Evolutionary conservation across 2,329 filamentous ascomycete species (phyloP), one percentile per base, ranked within the genome.

Genomic region (Blumeria hordei): DNA sequence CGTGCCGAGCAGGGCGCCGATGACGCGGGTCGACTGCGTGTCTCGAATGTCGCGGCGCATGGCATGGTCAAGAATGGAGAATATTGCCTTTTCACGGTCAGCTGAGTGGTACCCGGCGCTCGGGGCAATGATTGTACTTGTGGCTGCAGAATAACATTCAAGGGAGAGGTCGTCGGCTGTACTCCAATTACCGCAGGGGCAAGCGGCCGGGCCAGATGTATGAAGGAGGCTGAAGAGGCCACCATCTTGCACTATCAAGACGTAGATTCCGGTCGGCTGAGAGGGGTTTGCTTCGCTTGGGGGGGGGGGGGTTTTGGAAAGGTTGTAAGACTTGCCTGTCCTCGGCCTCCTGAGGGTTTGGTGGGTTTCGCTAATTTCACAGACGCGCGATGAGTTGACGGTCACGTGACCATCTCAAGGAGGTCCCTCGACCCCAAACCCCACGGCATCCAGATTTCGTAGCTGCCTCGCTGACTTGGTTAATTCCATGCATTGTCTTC

Each of bases 61-160:
- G 62, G 90, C 88, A 74, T 98, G 92, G 72, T 98, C 92, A 68
- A 94, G 72, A 74, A 94, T 77, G 66, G 81, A 74, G 74, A 94
- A 74, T 59, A 83, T 72, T 57, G 79, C 78, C 79, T 81, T 55
- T 43, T 69, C 69, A 47, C 45, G 43, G 55, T 59, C 41, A 62
- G 58, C 58, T 52, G 18, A 37, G 32, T 47, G 9, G 16, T 12
- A 6, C 32, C 18, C 18, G 9, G 16, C n/a, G 8, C 21, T 45
- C 18, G 41, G 8, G 21, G 21, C 12, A 16, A 37, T 12, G 16
- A 34, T 67, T 76, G 66, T 78, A 93, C 86, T 78, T 95, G 88
- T 65, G 92, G 88, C 70, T 95, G 92, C 69, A 98, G 85, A 67
- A 86, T 84, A 67, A 98, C 88, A 69, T 82, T 85, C 69, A 98